A percentile compares a stretch with the other conserved stretches of the same genome.
phyloP scores from a whole-genome alignment of 2,329 filamentous ascomycete genomes.

The Dothideomycetes sp. region DNA sequence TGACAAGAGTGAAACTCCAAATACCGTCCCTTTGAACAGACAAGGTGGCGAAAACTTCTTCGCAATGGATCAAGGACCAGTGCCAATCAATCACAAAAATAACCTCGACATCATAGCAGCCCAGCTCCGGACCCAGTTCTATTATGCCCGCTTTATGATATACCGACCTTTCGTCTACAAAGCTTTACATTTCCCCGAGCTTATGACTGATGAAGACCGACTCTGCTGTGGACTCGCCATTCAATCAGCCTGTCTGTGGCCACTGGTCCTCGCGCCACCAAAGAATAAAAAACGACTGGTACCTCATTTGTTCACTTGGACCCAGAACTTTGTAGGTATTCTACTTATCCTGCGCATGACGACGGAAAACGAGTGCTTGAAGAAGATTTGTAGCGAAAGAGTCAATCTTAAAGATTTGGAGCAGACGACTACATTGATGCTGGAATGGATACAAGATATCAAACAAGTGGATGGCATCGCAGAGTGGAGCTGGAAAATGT shows the following conservation, averaged over 20 bases:
- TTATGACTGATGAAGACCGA: conserved; percentile 45
- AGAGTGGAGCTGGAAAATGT: conserved; percentile 47
- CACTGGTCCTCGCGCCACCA: conserved; percentile 48
- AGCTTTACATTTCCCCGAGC: conserved; percentile 48
- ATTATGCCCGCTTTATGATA: conserved; percentile 50
- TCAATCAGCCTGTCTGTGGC: conserved; percentile 50
- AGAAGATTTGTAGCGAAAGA: conserved; percentile 40
- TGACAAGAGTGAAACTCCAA: conserved; percentile 36
- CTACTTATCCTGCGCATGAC: conserved; percentile 49
- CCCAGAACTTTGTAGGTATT: conserved; percentile 52
- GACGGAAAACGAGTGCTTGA: conserved; percentile 42
- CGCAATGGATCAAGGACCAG: conserved; percentile 36
- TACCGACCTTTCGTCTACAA: conserved; percentile 53
- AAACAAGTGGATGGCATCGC: conserved; percentile 46
- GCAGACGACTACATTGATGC: conserved; percentile 43
- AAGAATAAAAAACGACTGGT: conserved; percentile 50
- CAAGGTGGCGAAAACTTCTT: conserved; percentile 34
- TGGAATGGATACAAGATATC: conserved; percentile 53
- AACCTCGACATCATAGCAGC: conserved; percentile 49
- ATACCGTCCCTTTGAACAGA: conserved; percentile 20
- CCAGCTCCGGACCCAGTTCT: conserved; percentile 49
- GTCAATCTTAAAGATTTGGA: conserved; percentile 41
- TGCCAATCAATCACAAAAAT: conserved; percentile 41
- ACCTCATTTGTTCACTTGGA: conserved; percentile 53
- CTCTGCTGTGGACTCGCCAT: conserved; percentile 49